Percentiles rank a stretch among this genome's conserved stretches.
Evolutionary conservation across 2,329 filamentous ascomycete genomes (phyloP).

Genomic region (Orbilia oligospora): DNA sequence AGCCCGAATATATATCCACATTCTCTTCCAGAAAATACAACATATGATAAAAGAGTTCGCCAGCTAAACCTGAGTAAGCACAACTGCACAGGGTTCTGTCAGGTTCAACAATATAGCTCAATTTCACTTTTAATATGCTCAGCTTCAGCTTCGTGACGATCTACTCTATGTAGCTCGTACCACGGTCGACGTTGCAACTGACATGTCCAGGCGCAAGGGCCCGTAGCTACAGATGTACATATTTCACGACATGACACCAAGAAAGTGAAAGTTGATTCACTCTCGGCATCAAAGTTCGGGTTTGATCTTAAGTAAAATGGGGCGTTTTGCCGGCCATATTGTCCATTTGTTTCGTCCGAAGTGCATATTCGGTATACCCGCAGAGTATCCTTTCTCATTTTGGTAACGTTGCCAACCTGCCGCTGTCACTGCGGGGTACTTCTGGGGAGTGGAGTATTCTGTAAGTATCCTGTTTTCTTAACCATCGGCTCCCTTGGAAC

Average conservation of each 20-base stretch:
- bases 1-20: background rate
- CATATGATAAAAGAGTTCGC: background rate
- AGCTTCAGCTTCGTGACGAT: background rate
- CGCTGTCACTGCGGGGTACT: slow-evolving; percentile 16
- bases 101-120: slow-evolving; percentile 17
- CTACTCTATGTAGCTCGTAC: background rate
- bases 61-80: background rate
- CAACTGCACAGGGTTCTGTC: background rate
- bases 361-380: too few relatives aligned
- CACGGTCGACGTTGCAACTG: background rate
- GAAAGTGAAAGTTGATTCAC: too few relatives aligned
- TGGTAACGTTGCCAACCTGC: too few relatives aligned
- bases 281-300: slow-evolving; percentile 1
- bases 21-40: background rate
- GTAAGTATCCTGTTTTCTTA: background rate
- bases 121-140: background rate
- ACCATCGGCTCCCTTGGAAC: background rate
- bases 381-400: too few relatives aligned
- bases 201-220: background rate
- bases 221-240: too few relatives aligned
- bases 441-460: background rate
- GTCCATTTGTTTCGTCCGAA: background rate
- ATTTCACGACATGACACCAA: background rate
- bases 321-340: too few relatives aligned
- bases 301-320: background rate